Evolutionary conservation across 2,329 filamentous ascomycete species (phyloP).

Genomic region (Alternaria brassicae): DNA sequence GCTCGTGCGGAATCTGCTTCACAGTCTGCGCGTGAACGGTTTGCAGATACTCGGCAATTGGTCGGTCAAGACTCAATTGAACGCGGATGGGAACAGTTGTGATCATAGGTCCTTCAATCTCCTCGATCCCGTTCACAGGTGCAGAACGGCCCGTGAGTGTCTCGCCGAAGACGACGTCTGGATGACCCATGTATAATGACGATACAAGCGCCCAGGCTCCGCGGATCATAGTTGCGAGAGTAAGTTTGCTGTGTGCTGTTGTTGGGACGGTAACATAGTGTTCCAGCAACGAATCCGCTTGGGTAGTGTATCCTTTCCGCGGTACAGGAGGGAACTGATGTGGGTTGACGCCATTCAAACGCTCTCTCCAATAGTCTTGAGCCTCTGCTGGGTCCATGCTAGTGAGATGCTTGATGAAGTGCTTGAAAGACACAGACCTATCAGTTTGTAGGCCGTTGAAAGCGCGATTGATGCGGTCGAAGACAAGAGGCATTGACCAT

Average conservation of each 20-base stretch:
- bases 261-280: constrained; percentile 53
- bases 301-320: constrained; percentile 55
- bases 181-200: constrained; percentile 61
- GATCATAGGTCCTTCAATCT: constrained; percentile 68
- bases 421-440: constrained; percentile 51
- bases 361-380: constrained; percentile 57
- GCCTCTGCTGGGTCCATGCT: constrained; percentile 52
- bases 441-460: constrained; percentile 37
- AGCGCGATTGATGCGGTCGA: constrained; percentile 45
- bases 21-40: constrained; percentile 64
- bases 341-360: constrained; percentile 55
- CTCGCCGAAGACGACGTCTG: constrained; percentile 65
- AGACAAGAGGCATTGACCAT: constrained; percentile 50
- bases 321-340: constrained; percentile 61
- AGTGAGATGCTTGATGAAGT: constrained; percentile 59
- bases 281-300: constrained; percentile 60
- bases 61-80: constrained; percentile 52
- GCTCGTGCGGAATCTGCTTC: constrained; percentile 68
- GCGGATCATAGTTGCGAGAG: constrained; percentile 60
- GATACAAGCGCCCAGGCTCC: constrained; percentile 68
- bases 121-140: constrained; percentile 55
- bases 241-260: constrained; percentile 51
- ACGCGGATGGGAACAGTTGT: constrained; percentile 66
- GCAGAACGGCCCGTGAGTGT: constrained; percentile 65
- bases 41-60: constrained; percentile 62